A percentile compares a stretch with the other conserved stretches of the same genome.
phyloP scores from a whole-genome alignment of 805 yeast species.

The Wickerhamomyces bovis region DNA sequence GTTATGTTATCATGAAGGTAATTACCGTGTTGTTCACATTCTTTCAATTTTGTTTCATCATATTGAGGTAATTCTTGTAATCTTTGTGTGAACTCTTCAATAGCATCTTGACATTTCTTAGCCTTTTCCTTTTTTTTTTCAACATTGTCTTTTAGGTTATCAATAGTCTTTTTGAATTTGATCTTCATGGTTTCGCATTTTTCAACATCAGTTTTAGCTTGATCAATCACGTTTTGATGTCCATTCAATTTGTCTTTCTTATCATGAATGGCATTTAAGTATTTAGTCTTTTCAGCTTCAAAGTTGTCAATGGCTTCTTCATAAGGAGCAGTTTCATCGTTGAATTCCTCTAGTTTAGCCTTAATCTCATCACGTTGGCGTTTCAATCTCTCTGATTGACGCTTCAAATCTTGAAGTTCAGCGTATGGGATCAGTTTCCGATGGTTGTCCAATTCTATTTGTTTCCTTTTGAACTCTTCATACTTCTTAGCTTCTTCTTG shows the following conservation, averaged over 20 bases:
- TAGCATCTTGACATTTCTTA: background rate
- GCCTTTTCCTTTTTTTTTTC: conserved; percentile 5
- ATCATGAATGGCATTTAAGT: conserved; percentile 22
- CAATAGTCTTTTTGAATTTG: background rate
- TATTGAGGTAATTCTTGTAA: conserved; percentile 14
- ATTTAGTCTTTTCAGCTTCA: conserved; percentile 24
- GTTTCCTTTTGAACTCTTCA: conserved; percentile 41
- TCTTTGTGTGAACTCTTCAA: conserved; percentile 16
- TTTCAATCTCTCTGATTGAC: conserved; percentile 16
- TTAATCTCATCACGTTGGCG: conserved; percentile 23
- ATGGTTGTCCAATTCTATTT: conserved; percentile 41
- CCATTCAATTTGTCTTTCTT: conserved; percentile 28
- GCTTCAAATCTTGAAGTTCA: conserved; percentile 33
- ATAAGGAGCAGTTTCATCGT: conserved; percentile 17
- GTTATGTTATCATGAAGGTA: conserved; percentile 26
- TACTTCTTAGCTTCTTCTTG: conserved; percentile 44
- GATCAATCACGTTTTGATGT: conserved; percentile 30
- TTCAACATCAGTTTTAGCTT: conserved; percentile 17
- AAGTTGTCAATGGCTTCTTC: conserved; percentile 14
- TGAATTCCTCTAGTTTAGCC: conserved; percentile 24
- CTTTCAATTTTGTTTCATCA: conserved; percentile 13
- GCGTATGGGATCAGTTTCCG: conserved; percentile 44
- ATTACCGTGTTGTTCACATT: conserved; percentile 15
- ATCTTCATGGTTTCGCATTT: background rate
- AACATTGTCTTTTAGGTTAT: conserved; percentile 1